These are phyloP conservation scores for Pichia sp. DNA, from an alignment of 1,139 yeast species.

Conservation along the genomic window DNA sequence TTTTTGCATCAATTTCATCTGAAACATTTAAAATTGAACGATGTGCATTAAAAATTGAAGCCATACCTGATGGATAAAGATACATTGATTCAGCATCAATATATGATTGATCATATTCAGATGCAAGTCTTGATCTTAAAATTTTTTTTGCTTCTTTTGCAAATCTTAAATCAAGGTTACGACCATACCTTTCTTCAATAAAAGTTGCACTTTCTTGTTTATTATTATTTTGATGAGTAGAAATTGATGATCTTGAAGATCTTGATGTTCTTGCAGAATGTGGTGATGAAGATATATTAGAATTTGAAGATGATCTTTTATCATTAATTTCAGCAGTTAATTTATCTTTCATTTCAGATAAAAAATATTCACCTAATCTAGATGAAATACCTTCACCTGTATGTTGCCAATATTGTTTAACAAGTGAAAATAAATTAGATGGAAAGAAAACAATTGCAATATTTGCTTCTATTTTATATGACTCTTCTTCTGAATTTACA, in stretches of 20 bases:
- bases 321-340: conserved; percentile 24
- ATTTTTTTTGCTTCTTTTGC: conserved; percentile 72
- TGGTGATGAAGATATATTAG: conserved; percentile 10
- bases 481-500: conserved; percentile 48
- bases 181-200: conserved; percentile 85
- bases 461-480: conserved; percentile 55
- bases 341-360: conserved; percentile 51
- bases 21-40: conserved; percentile 42
- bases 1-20: conserved; percentile 30
- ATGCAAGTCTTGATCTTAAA: conserved; percentile 68
- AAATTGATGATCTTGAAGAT: conserved; percentile 19
- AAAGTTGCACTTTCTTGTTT: conserved; percentile 56
- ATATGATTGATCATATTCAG: conserved; percentile 37
- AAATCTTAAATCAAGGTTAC: conserved; percentile 74
- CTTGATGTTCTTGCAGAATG: conserved; percentile 21
- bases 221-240: conserved; percentile 11
- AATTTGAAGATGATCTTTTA: conserved; percentile 17
- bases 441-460: conserved; percentile 78
- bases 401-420: conserved; percentile 93
- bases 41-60: conserved; percentile 81
- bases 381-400: conserved; percentile 94
- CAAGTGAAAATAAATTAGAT: conserved; percentile 46
- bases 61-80: conserved; percentile 89
- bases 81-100: conserved; percentile 59
- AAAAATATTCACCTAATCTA: conserved; percentile 77